A percentile compares a stretch with the other conserved stretches of the same genome.
Conservation (phyloP, 2,329 filamentous ascomycete species). For the Magnaporthiopsis rhizophila region DNA sequence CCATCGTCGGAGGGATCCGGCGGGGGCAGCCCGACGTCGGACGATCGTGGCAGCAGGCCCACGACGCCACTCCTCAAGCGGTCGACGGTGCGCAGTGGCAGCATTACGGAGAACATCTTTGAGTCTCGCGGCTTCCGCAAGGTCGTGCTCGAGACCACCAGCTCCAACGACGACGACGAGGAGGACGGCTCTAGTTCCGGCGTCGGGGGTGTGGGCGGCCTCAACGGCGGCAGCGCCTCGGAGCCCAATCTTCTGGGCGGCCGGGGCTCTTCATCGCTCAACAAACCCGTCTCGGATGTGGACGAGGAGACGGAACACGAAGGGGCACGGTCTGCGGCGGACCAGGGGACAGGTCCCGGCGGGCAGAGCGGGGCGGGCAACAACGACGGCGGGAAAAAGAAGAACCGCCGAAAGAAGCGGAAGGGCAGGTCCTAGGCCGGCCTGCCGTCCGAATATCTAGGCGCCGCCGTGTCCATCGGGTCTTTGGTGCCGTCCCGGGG, state of each 20-base stretch:
- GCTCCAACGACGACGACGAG: slow-evolving; percentile 27
- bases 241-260: neutral
- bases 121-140: slow-evolving; percentile 69
- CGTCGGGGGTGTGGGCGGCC: neutral
- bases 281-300: slow-evolving; percentile 2
- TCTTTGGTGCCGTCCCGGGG: neutral
- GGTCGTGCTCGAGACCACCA: slow-evolving; percentile 49
- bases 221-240: slow-evolving; percentile 7
- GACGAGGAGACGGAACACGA: slow-evolving; percentile 14
- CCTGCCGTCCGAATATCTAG: neutral
- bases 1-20: neutral
- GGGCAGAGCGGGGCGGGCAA: slow-evolving; percentile 21
- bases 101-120: slow-evolving; percentile 71
- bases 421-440: slow-evolving; percentile 22
- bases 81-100: slow-evolving; percentile 56
- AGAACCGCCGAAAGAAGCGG: slow-evolving; percentile 30
- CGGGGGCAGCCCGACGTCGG: slow-evolving; percentile 9
- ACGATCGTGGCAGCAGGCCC: slow-evolving; percentile 13
- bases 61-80: slow-evolving; percentile 11
- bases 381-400: slow-evolving; percentile 25
- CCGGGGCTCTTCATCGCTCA: neutral
- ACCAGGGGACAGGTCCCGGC: neutral
- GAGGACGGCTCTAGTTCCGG: slow-evolving; percentile 11
- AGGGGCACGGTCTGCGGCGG: neutral
- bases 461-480: neutral